Evolutionary conservation across 768 basidiomycete species (phyloP).

Genomic region (Suillus clintonianus): DNA sequence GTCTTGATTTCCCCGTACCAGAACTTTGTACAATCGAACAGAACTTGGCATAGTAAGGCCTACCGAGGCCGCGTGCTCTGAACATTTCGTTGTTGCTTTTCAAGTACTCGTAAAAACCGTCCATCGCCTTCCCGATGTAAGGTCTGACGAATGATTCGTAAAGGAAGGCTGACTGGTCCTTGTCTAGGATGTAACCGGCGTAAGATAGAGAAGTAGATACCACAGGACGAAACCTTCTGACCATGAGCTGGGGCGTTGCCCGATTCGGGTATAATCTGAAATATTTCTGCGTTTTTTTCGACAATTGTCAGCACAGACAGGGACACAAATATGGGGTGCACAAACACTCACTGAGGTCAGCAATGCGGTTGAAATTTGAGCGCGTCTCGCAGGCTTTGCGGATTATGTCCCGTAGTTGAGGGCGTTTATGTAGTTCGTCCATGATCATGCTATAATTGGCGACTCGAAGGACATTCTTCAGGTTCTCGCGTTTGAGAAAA

Average conservation of each 20-base stretch:
- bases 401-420: background rate
- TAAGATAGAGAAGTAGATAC: background rate
- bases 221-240: background rate
- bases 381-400: background rate
- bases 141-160: constrained; percentile 2
- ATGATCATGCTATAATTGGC: too few relatives aligned
- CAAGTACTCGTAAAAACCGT: constrained; percentile 21
- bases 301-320: background rate
- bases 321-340: background rate
- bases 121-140: constrained; percentile 5
- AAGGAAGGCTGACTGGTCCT: background rate
- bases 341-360: background rate
- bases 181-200: background rate
- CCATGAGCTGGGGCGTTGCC: background rate
- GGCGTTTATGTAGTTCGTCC: too few relatives aligned
- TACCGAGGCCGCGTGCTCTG: background rate
- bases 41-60: constrained; percentile 9
- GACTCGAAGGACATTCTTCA: background rate
- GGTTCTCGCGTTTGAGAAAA: background rate
- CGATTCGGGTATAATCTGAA: background rate
- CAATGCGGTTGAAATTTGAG: too few relatives aligned
- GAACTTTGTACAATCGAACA: constrained; percentile 19
- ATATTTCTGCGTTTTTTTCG: background rate
- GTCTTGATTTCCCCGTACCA: constrained; percentile 20
- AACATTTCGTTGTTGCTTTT: constrained; percentile 8